These are phyloP conservation scores for Malassezia sympodialis DNA, from an alignment of 1,284 basidiomycete genomes.

Conservation along the genomic window DNA sequence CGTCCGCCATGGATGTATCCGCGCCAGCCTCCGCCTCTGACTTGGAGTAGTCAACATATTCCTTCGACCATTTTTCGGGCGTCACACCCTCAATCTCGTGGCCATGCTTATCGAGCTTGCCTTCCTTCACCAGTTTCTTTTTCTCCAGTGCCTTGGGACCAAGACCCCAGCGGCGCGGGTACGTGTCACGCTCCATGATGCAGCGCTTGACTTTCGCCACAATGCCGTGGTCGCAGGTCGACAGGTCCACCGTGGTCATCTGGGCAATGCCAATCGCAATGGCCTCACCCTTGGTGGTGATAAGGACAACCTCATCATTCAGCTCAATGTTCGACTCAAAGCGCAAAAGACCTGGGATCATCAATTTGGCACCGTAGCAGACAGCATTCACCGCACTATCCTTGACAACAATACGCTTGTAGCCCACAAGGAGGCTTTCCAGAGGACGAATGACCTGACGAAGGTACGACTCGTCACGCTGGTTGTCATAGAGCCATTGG, in stretches of 20 bases:
- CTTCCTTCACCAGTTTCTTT: constrained; percentile 70
- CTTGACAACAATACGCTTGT: constrained; percentile 98
- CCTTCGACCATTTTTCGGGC: constrained; percentile 77
- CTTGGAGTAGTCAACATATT: constrained; percentile 80
- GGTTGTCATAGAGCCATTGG: constrained; percentile 97
- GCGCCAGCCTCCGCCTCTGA: constrained; percentile 44
- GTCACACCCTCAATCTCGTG: constrained; percentile 83
- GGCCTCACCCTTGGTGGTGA: constrained; percentile 99
- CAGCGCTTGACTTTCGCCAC: constrained; percentile 98
- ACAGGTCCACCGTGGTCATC: constrained; percentile 96
- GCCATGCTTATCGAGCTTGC: constrained; percentile 91
- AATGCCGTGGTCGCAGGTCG: constrained; percentile 96
- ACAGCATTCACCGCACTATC: constrained; percentile 98
- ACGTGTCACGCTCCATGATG: constrained; percentile 97
- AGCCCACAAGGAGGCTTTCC: constrained; percentile 84
- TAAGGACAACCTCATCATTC: constrained; percentile 93
- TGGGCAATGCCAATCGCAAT: constrained; percentile 71
- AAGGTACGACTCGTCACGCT: constrained; percentile 94
- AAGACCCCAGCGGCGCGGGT: constrained; percentile 94
- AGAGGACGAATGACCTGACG: constrained; percentile 88
- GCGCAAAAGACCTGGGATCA: constrained; percentile 95
- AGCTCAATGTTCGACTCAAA: constrained; percentile 93
- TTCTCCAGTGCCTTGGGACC: constrained; percentile 93
- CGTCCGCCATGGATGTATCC: constrained; percentile 13
- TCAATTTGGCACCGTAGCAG: constrained; percentile 98